A percentile compares a stretch with the other conserved stretches of the same genome.
Evolutionary conservation across 768 basidiomycete genomes (phyloP).

Genomic region (Ephemerocybe angulata): DNA sequence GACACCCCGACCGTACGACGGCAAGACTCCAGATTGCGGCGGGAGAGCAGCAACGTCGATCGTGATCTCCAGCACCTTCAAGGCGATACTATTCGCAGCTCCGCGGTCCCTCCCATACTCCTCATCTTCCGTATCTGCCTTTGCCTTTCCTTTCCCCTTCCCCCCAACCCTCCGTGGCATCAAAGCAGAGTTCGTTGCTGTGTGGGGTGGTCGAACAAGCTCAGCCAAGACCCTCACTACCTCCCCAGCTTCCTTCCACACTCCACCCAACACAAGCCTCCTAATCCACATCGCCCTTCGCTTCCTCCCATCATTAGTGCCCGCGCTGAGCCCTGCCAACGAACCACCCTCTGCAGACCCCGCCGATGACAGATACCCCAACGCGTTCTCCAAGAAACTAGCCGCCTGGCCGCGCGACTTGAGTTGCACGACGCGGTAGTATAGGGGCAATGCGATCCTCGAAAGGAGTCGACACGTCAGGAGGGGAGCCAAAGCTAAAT

Average conservation of each 20-base stretch:
- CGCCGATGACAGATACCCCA: constrained; percentile 29
- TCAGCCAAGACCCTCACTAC: constrained; percentile 29
- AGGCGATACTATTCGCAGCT: constrained; percentile 1
- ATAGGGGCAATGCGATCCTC: constrained; percentile 54
- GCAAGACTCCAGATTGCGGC: neutral
- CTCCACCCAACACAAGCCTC: constrained; percentile 36
- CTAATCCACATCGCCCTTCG: constrained; percentile 38
- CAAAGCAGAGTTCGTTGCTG: neutral
- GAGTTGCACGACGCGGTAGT: constrained; percentile 52
- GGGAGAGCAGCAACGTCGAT: constrained; percentile 30
- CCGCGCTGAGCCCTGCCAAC: neutral
- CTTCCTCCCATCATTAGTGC: neutral
- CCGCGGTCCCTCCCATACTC: neutral
- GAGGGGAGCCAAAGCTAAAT: constrained; percentile 49
- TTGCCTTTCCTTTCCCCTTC: constrained; percentile 2
- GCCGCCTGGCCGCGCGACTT: constrained; percentile 36
- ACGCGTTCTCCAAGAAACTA: constrained; percentile 34
- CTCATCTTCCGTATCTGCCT: neutral
- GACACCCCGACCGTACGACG: neutral
- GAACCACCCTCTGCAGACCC: neutral
- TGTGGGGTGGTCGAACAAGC: neutral
- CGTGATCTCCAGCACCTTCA: constrained; percentile 35
- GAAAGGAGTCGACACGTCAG: constrained; percentile 50
- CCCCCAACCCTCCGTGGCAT: neutral
- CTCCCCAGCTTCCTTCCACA: constrained; percentile 38